Evolutionary conservation across 169 alveolate genomes (phyloP).

Genomic region (Plasmodium malariae): DNA sequence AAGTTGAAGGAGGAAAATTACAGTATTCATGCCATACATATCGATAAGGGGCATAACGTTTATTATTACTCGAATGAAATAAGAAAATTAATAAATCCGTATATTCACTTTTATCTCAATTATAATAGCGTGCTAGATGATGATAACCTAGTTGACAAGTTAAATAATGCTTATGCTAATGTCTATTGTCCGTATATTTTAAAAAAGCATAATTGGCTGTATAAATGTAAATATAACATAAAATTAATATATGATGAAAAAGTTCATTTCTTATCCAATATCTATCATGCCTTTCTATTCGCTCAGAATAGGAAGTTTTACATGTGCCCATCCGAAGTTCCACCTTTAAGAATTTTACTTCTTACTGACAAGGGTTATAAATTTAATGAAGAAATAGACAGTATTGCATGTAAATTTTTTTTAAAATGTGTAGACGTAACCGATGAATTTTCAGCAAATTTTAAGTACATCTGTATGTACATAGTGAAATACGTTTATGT

Average conservation of each 20-base stretch:
- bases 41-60: not conserved
- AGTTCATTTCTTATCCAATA: slow-evolving; percentile 30
- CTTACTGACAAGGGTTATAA: slow-evolving; percentile 27
- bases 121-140: slow-evolving; percentile 21
- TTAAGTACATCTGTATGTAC: slow-evolving; percentile 23
- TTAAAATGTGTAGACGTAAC: slow-evolving; percentile 27
- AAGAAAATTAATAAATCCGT: slow-evolving; percentile 39
- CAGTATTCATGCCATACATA: slow-evolving; percentile 2
- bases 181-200: slow-evolving; percentile 60
- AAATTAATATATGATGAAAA: slow-evolving; percentile 43
- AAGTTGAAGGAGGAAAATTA: slow-evolving; percentile 14
- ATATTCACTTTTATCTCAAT: slow-evolving; percentile 36
- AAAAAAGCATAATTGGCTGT: slow-evolving; percentile 63
- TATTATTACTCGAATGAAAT: slow-evolving; percentile 22
- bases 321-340: slow-evolving; percentile 5
- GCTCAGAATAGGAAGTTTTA: slow-evolving; percentile 21
- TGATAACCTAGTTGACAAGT: not conserved
- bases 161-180: slow-evolving; percentile 22
- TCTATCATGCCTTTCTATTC: slow-evolving; percentile 36
- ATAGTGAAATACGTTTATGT: slow-evolving; percentile 41
- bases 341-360: slow-evolving; percentile 55
- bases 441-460: slow-evolving; percentile 6
- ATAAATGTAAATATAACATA: slow-evolving; percentile 22
- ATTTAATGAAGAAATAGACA: slow-evolving; percentile 24
- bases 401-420: slow-evolving; percentile 23